Evolutionary conservation across 2,329 filamentous ascomycete species (phyloP).

Genomic region (Helicocarpus griseus): DNA sequence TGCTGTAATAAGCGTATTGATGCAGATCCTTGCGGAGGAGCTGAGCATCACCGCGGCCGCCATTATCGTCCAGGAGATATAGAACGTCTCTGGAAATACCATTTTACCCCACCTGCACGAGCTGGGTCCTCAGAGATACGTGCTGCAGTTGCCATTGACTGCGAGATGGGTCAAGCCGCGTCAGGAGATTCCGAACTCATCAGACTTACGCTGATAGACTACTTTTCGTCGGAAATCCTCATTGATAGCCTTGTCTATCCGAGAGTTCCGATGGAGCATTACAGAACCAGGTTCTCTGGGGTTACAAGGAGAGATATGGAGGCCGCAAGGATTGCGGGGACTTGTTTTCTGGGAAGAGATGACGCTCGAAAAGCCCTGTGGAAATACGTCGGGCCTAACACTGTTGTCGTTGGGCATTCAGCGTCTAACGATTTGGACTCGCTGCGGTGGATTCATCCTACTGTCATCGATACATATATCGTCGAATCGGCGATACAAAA

Average conservation of each 20-base stretch:
- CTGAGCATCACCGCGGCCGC: not conserved
- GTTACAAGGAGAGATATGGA: conserved; percentile 25
- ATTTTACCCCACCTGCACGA: not conserved
- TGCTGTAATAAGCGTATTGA: not conserved
- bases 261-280: conserved; percentile 35
- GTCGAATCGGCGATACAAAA: conserved; percentile 11
- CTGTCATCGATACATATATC: conserved; percentile 37
- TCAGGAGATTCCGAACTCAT: conserved; percentile 42
- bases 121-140: not conserved
- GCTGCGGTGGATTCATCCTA: conserved; percentile 41
- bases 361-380: conserved; percentile 36
- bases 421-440: conserved; percentile 34
- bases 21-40: not conserved
- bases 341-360: conserved; percentile 33
- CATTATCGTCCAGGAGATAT: not conserved
- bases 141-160: conserved; percentile 40
- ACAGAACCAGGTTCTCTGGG: conserved; percentile 43
- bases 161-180: conserved; percentile 43
- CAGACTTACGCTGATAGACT: conserved; percentile 42
- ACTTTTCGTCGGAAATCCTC: conserved; percentile 39
- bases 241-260: conserved; percentile 43
- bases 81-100: not conserved
- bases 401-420: conserved; percentile 41
- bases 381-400: conserved; percentile 36
- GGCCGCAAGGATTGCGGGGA: conserved; percentile 23